phyloP scores from a whole-genome alignment of 306 rosid species.

The Abrus pulchellus region DNA sequence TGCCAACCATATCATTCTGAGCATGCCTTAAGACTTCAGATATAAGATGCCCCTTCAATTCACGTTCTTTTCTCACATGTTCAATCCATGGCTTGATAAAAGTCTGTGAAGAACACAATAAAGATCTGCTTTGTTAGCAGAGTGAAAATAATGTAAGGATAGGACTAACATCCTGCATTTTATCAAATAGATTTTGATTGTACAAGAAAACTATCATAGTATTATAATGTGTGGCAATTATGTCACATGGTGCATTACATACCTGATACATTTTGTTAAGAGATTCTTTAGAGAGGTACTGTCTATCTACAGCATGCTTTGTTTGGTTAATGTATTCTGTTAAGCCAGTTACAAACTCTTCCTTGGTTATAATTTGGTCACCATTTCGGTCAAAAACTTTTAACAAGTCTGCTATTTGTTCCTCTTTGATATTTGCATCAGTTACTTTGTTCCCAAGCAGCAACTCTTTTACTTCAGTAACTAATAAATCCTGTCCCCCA shows the following conservation, averaged over 20 bases:
- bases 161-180: slow-evolving; percentile 1
- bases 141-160: not conserved
- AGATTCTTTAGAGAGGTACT: slow-evolving; percentile 56
- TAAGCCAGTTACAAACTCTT: slow-evolving; percentile 68
- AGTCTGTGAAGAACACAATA: slow-evolving; percentile 14
- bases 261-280: slow-evolving; percentile 58
- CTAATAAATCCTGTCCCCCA: slow-evolving; percentile 48
- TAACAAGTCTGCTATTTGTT: slow-evolving; percentile 55
- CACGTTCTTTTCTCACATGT: slow-evolving; percentile 54
- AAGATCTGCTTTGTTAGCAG: not conserved
- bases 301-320: slow-evolving; percentile 55
- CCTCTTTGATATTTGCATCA: slow-evolving; percentile 47
- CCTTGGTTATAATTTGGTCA: slow-evolving; percentile 61
- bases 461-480: slow-evolving; percentile 56
- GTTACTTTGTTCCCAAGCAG: slow-evolving; percentile 51
- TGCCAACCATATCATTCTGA: slow-evolving; percentile 52
- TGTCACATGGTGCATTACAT: slow-evolving; percentile 14
- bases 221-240: not conserved
- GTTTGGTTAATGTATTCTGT: slow-evolving; percentile 61
- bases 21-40: slow-evolving; percentile 55
- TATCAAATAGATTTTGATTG: not conserved
- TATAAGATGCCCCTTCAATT: slow-evolving; percentile 54
- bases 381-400: slow-evolving; percentile 59
- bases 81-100: slow-evolving; percentile 69
- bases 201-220: not conserved